Evolutionary conservation across 2,329 filamentous ascomycete genomes (phyloP), one percentile per base, ranked within the genome.

Genomic region (Diaporthe velutina): DNA sequence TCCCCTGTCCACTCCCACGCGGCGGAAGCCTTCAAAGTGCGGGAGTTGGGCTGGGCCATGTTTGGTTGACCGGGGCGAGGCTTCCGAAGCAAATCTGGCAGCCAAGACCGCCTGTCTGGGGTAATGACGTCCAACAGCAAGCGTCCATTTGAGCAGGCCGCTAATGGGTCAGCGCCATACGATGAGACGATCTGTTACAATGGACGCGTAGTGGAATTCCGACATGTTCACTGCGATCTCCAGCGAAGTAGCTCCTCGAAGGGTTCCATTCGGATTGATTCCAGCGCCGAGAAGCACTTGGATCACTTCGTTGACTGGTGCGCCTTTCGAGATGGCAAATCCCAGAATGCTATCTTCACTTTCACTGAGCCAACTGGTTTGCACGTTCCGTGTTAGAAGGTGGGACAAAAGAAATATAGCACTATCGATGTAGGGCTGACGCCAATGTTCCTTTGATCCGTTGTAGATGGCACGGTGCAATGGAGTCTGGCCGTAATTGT

Each of bases 281-380:
- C 30, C 22, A 6, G 19, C 2, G 17, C 25, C 5, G 33, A 58
- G 19, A 25, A 58, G 30, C 8, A 12, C 10, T 12, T 0, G 13
- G 55, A 58, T 58, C 4, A 58, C 33, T 2, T 0, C 13, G 8
- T 25, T 1, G 10, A n/a, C 3, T n/a, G 55, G 55, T 15, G 55
- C 33, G 19, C 19, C 10, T 58, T 15, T 58, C 4, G 19, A n/a
- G 12, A 58, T 58, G 12, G 55, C 33, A 38, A 38, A 58, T 25
- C 10, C 55, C 19, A 40, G 22, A 12, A 25, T 22, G 2, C 12
- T 25, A 3, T 12, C 4, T 2, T 22, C 55, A 15, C 8, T 5
- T 9, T 1, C 33, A 22, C 2, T 60, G 30, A 2, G 13, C 30
- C 30, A 2, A 12, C 7, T 5, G 0, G 0, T 0, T 50, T 7